Evolutionary conservation across 441 rosid genomes (phyloP), one percentile per base, ranked within the genome.

Genomic region (Eruca vesicaria): DNA sequence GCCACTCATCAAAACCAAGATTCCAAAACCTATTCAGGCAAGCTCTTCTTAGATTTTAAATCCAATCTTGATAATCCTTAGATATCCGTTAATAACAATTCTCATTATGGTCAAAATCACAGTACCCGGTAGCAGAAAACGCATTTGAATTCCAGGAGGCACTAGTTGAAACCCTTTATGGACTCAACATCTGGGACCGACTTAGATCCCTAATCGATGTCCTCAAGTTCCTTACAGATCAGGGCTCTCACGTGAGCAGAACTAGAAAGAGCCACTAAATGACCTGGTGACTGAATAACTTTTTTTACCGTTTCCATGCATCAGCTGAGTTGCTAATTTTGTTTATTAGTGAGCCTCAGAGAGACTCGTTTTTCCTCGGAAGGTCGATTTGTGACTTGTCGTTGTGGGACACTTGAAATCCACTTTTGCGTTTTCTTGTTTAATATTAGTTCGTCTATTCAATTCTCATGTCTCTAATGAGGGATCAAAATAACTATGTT

Each of bases 11-110:
- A 93, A 90, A 85, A 95, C 99, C 31, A 82, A 75, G 78, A 96
- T 96, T 60, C 97, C 97, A 61, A 93, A 89, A 81, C 97, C 97
- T 35, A 90, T 96, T 71, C 97, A 88, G 99, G 99, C 89, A 68
- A 68, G 81, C 29, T 29, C 15, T 79, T 32, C 50, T 7, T 7
- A 48, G 10, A 0, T 29, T 2, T 0, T 10, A 53, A 29, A 31
- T n/a, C 26, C 6, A 21, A 38, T 66, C 9, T 36, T 48, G 38
- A 50, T 26, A 0, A 52, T 19, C 52, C n/a, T 9, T 10, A n/a
- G 36, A 8, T 52, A 8, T 29, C 41, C 8, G 21, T 57, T 55
- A 63, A 73, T 62, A 68, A 73, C 68, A 73, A 43, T 14, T 57
- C 59, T 48, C 8, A 3, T 69, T 58, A 5, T 52, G 45, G 60